Evolutionary conservation across 2,329 filamentous ascomycete genomes (phyloP), one percentile per base, ranked within the genome.

Genomic region (Ophiosphaerella narmari): DNA sequence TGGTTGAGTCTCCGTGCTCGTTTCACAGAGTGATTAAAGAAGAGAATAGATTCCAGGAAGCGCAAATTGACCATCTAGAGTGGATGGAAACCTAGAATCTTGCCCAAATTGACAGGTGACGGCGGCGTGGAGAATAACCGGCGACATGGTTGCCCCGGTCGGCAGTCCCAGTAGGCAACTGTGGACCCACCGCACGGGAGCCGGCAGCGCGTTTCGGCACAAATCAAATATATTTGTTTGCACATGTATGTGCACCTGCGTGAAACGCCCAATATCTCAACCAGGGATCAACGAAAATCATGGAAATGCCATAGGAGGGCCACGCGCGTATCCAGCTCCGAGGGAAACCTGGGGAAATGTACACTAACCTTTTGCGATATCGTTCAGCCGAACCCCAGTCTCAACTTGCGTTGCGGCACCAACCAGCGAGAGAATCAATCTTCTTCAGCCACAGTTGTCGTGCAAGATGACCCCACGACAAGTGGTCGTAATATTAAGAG

Each of bases 171-270:
- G 39, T 35, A 32, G 49, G 49, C 36, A 51, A 33, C 18, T 51
- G 24, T 38, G 21, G 35, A 26, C 36, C 14, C 16, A 39, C 36
- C 11, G 13, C 40, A 13, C 21, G 23, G 26, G 11, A 45, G 39
- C 38, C 44, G 49, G 49, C 49, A 48, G 31, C 43, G 29, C 44
- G 35, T 16, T 44, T 52, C 49, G 49, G 49, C 35, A 44, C 34
- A 14, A 29, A 18, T 29, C 23, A 24, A 45, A 45, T 45, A 37
- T 45, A 37, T n/a, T 18, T 14, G 3, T 26, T 31, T n/a, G 16
- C 21, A 34, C 21, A 24, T 32, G 35, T 32, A 26, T 23, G 35
- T 32, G 23, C 23, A 18, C 42, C 23, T 38, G 35, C 34, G 39
- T 26, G 42, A 24, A 29, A 32, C 24, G 29, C 21, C n/a, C 26